Conservation (phyloP, 805 yeast species). For the Saturnispora gosingensis region DNA sequence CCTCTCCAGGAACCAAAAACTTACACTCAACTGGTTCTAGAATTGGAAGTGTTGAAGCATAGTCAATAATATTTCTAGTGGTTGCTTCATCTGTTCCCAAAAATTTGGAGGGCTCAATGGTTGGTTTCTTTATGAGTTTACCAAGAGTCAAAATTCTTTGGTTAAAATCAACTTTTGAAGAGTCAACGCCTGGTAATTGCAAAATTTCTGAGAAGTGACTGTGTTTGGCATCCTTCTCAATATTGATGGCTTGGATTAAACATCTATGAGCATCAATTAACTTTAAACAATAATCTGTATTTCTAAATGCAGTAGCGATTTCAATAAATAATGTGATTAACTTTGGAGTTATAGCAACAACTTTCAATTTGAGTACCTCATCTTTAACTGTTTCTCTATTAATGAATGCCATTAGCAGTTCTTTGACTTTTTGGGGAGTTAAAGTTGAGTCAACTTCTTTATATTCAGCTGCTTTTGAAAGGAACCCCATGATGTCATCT, state of each 20-base stretch:
- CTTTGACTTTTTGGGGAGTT: conserved; percentile 38
- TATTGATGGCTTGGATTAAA: conserved; percentile 61
- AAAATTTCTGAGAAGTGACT: conserved; percentile 50
- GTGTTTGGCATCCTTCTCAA: conserved; percentile 32
- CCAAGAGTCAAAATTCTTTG: conserved; percentile 52
- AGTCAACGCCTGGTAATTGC: conserved; percentile 71
- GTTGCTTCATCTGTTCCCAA: conserved; percentile 41
- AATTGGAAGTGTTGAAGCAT: conserved; percentile 60
- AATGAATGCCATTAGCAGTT: conserved; percentile 48
- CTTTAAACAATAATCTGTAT: conserved; percentile 50
- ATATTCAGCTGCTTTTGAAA: conserved; percentile 63
- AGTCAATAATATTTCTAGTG: conserved; percentile 35
- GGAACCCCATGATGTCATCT: conserved; percentile 46
- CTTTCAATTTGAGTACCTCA: conserved; percentile 39
- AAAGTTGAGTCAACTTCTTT: conserved; percentile 31
- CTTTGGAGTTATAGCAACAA: conserved; percentile 55
- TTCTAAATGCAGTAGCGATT: conserved; percentile 73
- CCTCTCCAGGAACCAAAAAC: conserved; percentile 84
- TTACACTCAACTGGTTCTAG: conserved; percentile 59
- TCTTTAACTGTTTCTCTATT: conserved; percentile 37
- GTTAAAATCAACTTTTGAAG: conserved; percentile 40
- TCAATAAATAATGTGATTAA: conserved; percentile 68
- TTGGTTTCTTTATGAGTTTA: conserved; percentile 53
- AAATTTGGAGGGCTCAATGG: conserved; percentile 43
- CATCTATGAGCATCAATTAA: conserved; percentile 62